phyloP scores from a whole-genome alignment of 129 eudicot species.

The Dittrichia graveolens region DNA sequence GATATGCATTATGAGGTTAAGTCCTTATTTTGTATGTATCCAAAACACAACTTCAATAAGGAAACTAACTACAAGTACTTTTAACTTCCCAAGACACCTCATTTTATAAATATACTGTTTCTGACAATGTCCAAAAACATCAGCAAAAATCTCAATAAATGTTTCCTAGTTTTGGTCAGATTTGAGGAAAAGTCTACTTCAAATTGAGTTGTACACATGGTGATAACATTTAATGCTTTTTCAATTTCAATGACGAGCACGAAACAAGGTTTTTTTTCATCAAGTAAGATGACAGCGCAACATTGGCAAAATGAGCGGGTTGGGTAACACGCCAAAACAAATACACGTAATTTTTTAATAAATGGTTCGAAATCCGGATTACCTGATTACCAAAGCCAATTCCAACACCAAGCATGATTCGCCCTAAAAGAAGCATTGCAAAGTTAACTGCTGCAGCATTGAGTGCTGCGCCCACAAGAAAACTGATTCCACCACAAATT shows the following conservation, averaged over 20 bases:
- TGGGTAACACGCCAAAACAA: too few species aligned
- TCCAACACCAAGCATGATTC: conserved; percentile 93
- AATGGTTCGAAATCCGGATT: background rate
- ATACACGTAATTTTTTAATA: background rate
- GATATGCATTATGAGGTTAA: too few species aligned
- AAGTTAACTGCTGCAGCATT: conserved; percentile 68
- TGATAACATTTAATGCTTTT: background rate
- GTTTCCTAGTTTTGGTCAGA: background rate
- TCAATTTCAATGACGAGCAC: background rate
- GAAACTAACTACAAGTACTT: too few species aligned
- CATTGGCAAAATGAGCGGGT: too few species aligned
- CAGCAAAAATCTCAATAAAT: background rate
- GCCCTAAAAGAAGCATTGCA: conserved; percentile 76
- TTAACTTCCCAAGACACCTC: too few species aligned
- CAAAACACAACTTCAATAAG: too few species aligned
- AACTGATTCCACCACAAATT: conserved; percentile 66
- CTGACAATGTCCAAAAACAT: background rate
- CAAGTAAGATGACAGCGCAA: too few species aligned
- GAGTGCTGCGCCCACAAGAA: conserved; percentile 69
- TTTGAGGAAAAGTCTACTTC: background rate
- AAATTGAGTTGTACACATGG: background rate
- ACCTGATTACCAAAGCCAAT: conserved; percentile 95
- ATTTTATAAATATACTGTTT: background rate
- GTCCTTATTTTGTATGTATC: too few species aligned
- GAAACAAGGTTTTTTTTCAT: too few species aligned